These are phyloP conservation scores for Heliocybe sulcata DNA, from an alignment of 1,284 basidiomycete species.

Conservation along the genomic window DNA sequence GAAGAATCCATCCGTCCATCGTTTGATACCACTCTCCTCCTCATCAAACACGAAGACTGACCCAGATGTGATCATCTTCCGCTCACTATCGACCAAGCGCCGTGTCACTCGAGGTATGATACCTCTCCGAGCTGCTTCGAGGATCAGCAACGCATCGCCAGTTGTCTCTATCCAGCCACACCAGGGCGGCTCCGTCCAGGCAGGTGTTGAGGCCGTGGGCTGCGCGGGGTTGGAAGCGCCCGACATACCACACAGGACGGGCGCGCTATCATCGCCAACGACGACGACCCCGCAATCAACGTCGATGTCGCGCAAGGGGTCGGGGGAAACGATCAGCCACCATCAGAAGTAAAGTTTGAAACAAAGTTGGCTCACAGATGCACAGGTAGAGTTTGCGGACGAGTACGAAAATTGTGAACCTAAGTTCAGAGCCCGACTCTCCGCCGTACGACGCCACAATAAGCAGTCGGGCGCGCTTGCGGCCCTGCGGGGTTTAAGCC, in stretches of 20 bases:
- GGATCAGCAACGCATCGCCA: slow-evolving; percentile 90
- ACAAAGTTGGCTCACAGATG: slow-evolving; percentile 53
- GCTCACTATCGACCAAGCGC: slow-evolving; percentile 87
- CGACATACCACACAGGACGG: slow-evolving; percentile 19
- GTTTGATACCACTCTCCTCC: slow-evolving; percentile 94
- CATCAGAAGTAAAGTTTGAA: slow-evolving; percentile 42
- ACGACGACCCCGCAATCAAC: slow-evolving; percentile 14
- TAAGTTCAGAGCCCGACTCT: slow-evolving; percentile 2
- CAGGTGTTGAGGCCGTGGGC: slow-evolving; percentile 24
- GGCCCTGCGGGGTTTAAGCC: neutral
- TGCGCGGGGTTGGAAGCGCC: slow-evolving; percentile 15
- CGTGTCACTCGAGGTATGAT: slow-evolving; percentile 93
- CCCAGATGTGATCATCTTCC: slow-evolving; percentile 89
- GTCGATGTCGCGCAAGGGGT: slow-evolving; percentile 13
- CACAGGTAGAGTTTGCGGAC: slow-evolving; percentile 35
- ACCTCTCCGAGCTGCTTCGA: slow-evolving; percentile 88
- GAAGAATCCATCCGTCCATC: slow-evolving; percentile 96
- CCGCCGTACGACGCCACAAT: slow-evolving; percentile 1
- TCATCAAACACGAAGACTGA: slow-evolving; percentile 98
- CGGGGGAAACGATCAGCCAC: slow-evolving; percentile 24
- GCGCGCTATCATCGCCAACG: slow-evolving; percentile 9
- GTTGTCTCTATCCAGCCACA: slow-evolving; percentile 93
- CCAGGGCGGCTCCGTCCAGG: slow-evolving; percentile 82
- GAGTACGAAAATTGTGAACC: slow-evolving; percentile 10
- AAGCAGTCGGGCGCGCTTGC: neutral